Evolutionary conservation across 23 red algal genomes (phyloP).

Genomic region (Gracilaria domingensis): DNA sequence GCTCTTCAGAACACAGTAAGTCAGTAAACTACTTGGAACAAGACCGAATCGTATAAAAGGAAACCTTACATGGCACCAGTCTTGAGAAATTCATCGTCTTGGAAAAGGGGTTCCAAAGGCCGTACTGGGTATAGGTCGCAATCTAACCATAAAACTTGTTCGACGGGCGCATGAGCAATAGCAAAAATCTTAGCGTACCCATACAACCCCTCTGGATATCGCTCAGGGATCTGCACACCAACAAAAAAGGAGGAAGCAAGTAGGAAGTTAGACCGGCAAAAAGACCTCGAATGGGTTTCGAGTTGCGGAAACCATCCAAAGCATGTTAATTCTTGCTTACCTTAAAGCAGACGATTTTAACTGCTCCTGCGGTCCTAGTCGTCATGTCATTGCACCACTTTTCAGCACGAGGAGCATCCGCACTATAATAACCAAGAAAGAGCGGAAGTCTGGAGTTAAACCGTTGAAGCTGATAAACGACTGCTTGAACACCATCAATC

Average conservation of each 20-base stretch:
- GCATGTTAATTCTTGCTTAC: background rate
- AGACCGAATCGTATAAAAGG: background rate
- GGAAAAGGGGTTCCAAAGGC: conserved; percentile 34
- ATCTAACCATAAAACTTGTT: conserved; percentile 56
- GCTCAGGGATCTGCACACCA: conserved; percentile 41
- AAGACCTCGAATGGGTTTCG: background rate
- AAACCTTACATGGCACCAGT: conserved; percentile 59
- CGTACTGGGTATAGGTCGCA: conserved; percentile 61
- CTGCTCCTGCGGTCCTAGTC: background rate
- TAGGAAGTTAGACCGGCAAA: background rate
- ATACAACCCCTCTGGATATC: conserved; percentile 43
- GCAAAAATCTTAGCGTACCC: conserved; percentile 66
- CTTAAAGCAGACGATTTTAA: conserved; percentile 43
- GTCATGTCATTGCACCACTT: conserved; percentile 26
- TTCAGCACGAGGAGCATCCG: conserved; percentile 1
- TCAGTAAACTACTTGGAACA: background rate
- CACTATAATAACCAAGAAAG: conserved; percentile 42
- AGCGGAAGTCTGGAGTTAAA: conserved; percentile 42
- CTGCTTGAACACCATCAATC: conserved; percentile 48
- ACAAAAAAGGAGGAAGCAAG: background rate
- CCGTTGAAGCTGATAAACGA: conserved; percentile 38
- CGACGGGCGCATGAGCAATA: conserved; percentile 38
- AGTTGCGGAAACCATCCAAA: background rate
- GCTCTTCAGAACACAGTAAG: background rate
- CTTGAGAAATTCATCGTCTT: conserved; percentile 46